A percentile compares a stretch with the other conserved stretches of the same genome.
Evolutionary conservation across 805 yeast species (phyloP).

Genomic region (Suhomyces prunicola): DNA sequence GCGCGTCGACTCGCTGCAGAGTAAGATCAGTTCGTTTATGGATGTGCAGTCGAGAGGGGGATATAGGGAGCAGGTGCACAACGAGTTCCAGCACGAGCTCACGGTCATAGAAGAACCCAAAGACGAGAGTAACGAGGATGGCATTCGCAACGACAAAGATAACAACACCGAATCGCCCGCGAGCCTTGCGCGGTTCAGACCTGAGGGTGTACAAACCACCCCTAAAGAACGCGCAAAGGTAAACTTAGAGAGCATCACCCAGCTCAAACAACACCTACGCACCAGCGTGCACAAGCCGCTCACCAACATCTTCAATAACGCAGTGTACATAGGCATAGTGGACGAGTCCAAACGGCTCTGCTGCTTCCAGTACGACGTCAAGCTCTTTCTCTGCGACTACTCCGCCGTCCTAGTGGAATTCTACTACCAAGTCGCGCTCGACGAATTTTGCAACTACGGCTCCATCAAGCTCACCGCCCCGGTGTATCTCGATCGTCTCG

Average conservation of each 20-base stretch:
- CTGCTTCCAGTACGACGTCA: constrained; percentile 82
- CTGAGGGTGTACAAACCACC: not conserved
- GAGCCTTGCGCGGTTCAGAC: not conserved
- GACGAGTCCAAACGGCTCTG: constrained; percentile 68
- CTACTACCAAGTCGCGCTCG: constrained; percentile 76
- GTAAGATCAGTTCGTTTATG: constrained; percentile 24
- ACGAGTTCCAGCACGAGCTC: not conserved
- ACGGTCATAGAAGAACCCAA: too few relatives aligned
- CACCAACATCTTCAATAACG: constrained; percentile 64
- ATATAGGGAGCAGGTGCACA: not conserved
- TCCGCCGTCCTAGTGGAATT: constrained; percentile 63
- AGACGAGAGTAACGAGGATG: not conserved
- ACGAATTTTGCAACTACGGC: constrained; percentile 84
- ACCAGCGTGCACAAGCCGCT: constrained; percentile 46
- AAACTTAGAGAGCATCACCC: constrained; percentile 55
- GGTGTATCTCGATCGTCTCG: constrained; percentile 26
- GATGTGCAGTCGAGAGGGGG: not conserved
- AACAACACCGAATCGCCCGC: too few relatives aligned
- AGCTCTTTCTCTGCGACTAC: constrained; percentile 76
- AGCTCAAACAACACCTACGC: constrained; percentile 52
- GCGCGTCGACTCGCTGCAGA: constrained; percentile 67
- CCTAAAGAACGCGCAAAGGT: constrained; percentile 33
- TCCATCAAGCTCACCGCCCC: constrained; percentile 23
- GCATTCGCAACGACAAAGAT: too few relatives aligned
- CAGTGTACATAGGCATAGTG: constrained; percentile 77